phyloP scores from a whole-genome alignment of 331 rosid genomes.

The Arachis monticola region DNA sequence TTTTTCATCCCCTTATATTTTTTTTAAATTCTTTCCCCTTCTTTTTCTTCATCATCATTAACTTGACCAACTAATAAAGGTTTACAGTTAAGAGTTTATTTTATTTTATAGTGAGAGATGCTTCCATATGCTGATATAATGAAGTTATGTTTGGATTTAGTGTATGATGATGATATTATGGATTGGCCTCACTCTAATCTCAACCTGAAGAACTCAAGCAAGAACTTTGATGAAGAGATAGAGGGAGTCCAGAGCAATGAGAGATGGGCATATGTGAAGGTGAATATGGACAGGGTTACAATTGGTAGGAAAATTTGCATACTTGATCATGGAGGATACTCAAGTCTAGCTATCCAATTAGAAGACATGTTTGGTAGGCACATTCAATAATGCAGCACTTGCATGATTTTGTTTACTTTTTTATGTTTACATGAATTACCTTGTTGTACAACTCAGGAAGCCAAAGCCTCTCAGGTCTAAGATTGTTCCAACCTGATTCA shows the following conservation, averaged over 20 bases:
- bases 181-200: conserved; percentile 65
- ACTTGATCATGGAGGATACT: conserved; percentile 69
- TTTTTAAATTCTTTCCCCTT: background rate
- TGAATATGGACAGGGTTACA: conserved; percentile 84
- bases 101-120: background rate
- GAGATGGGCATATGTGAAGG: conserved; percentile 87
- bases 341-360: conserved; percentile 76
- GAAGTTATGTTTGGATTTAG: conserved; percentile 41
- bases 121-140: conserved; percentile 1
- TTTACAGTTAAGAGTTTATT: background rate
- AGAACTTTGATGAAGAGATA: conserved; percentile 66
- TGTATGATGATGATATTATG: conserved; percentile 61
- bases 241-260: conserved; percentile 88
- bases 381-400: background rate
- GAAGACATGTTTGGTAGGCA: conserved; percentile 92
- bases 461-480: conserved; percentile 62
- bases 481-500: conserved; percentile 72
- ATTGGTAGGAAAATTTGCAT: conserved; percentile 91
- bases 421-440: conserved; percentile 1
- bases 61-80: conserved; percentile 1
- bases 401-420: background rate
- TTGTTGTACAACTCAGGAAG: conserved; percentile 55
- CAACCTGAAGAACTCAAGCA: conserved; percentile 54
- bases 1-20: conserved; percentile 18
- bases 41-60: background rate